Conservation (phyloP, 2,329 filamentous ascomycete species). For the Penicillium crustosum region DNA sequence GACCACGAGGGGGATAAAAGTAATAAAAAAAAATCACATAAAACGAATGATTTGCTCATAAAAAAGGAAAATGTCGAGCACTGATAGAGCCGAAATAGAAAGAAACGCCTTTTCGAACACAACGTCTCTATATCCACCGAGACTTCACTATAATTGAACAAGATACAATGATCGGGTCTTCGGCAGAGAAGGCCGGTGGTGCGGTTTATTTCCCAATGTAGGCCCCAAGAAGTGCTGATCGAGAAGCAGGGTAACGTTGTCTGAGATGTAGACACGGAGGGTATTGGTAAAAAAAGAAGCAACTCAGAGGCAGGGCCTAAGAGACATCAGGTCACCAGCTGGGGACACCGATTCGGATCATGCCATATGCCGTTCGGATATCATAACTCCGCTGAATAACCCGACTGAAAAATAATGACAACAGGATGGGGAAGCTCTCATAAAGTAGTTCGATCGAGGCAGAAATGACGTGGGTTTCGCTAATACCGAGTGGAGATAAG, state of each 20-base stretch:
- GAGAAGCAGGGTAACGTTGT: background rate
- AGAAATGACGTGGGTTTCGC: slow-evolving; percentile 17
- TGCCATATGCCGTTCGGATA: slow-evolving; percentile 26
- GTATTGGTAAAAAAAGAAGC: background rate
- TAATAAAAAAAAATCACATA: slow-evolving; percentile 16
- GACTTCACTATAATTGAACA: slow-evolving; percentile 1
- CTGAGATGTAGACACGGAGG: background rate
- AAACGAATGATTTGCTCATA: slow-evolving; percentile 18
- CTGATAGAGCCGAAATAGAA: slow-evolving; percentile 18
- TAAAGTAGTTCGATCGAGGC: slow-evolving; percentile 17
- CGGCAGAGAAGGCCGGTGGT: background rate
- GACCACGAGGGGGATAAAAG: slow-evolving; percentile 6
- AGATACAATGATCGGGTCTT: background rate
- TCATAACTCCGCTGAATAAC: slow-evolving; percentile 33
- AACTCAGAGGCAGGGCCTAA: background rate
- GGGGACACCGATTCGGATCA: slow-evolving; percentile 17
- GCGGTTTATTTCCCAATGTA: background rate
- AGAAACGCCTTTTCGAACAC: slow-evolving; percentile 21
- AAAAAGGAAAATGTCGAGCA: slow-evolving; percentile 6
- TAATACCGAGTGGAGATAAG: slow-evolving; percentile 15
- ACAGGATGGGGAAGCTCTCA: slow-evolving; percentile 14
- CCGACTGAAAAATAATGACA: slow-evolving; percentile 20
- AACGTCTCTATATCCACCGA: slow-evolving; percentile 7
- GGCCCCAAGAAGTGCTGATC: background rate
- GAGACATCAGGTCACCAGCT: slow-evolving; percentile 14